These are phyloP conservation scores for Corymbia citriodora DNA, from an alignment of 441 rosid genomes.

Conservation along the genomic window DNA sequence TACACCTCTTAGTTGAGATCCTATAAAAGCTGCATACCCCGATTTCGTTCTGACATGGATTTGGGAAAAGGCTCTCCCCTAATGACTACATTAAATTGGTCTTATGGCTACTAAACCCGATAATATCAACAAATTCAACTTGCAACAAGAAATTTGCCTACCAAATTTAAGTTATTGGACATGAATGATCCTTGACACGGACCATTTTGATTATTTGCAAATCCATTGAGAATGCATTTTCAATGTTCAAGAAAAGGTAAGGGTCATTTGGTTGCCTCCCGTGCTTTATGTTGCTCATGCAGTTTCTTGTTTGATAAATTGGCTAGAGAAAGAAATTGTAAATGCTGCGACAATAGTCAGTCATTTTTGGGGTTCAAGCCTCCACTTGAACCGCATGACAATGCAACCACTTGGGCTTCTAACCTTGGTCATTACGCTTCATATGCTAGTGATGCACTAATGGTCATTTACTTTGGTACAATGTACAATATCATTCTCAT, in stretches of 20 bases:
- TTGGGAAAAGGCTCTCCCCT: not conserved
- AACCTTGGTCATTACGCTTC: not conserved
- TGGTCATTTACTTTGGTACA: not conserved
- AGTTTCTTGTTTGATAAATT: not conserved
- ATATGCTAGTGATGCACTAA: not conserved
- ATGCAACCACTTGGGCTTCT: not conserved
- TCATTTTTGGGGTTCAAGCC: not conserved
- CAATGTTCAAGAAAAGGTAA: not conserved
- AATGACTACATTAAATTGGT: not conserved
- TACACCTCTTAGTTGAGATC: too few species aligned
- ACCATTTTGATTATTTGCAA: not conserved
- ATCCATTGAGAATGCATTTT: not conserved
- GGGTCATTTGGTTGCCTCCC: not conserved
- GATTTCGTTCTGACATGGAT: not conserved
- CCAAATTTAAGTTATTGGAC: not conserved
- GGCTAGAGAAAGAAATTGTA: not conserved
- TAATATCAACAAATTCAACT: not conserved
- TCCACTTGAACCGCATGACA: not conserved
- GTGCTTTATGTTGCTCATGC: not conserved
- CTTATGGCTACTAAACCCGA: not conserved
- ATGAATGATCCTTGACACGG: not conserved
- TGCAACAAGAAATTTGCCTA: not conserved
- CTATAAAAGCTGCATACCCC: not conserved
- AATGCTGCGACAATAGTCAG: not conserved
- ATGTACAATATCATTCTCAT: too few species aligned